Conservation (phyloP, 768 basidiomycete genomes). For the Sutorius australiensis region DNA sequence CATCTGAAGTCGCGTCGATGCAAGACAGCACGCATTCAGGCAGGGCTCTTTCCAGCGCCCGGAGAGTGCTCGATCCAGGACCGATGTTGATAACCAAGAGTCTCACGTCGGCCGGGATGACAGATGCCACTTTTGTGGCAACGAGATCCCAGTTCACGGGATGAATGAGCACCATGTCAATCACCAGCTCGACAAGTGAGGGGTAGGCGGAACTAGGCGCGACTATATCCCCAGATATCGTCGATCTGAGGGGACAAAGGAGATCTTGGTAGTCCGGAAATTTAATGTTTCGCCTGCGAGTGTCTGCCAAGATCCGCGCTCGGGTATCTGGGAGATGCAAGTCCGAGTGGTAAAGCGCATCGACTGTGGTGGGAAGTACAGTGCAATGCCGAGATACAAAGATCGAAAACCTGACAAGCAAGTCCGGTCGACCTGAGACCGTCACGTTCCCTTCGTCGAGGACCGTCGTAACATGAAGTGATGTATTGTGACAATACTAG, state of each 20-base stretch:
- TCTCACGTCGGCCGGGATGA: constrained; percentile 8
- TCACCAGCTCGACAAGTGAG: constrained; percentile 38
- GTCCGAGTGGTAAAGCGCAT: constrained; percentile 52
- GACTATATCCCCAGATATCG: constrained; percentile 39
- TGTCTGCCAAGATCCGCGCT: constrained; percentile 42
- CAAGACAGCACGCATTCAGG: constrained; percentile 17
- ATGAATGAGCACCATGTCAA: constrained; percentile 40
- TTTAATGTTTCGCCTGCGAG: constrained; percentile 39
- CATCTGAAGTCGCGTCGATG: constrained; percentile 13
- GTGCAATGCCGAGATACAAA: constrained; percentile 34
- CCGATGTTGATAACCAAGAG: constrained; percentile 49
- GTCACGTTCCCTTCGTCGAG: constrained; percentile 47
- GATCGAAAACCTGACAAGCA: constrained; percentile 41
- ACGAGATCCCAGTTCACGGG: constrained; percentile 53
- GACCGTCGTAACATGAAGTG: constrained; percentile 49
- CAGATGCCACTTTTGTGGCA: constrained; percentile 27
- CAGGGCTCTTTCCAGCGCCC: constrained; percentile 37
- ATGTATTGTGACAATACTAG: constrained; percentile 15
- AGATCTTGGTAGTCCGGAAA: constrained; percentile 51
- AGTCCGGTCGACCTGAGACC: constrained; percentile 55
- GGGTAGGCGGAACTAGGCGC: constrained; percentile 16
- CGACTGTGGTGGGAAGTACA: constrained; percentile 43
- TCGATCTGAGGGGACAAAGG: constrained; percentile 46
- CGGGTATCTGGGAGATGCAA: constrained; percentile 29
- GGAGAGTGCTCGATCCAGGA: constrained; percentile 40